Base-by-base conservation (phyloP, 2,329 filamentous ascomycete species). In the Metarhizium guizhouense region DNA sequence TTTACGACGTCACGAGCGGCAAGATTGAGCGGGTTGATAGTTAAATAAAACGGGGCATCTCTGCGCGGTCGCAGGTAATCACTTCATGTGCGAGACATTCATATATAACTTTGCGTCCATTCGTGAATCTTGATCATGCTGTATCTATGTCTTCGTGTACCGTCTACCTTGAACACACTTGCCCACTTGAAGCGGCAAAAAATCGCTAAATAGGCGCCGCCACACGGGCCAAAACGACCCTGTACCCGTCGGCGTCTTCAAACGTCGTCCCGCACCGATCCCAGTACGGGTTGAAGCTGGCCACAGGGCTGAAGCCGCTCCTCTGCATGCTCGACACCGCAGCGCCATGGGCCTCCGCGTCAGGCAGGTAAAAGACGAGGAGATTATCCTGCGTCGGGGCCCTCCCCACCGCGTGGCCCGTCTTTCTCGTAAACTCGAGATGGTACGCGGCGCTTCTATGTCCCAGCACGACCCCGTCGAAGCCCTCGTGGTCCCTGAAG, bases 1-100 rank as follows among this genome's bases (percentile, higher is more conserved):
- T 92, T 2, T 92, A 91, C 71, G 84, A 91, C 63, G 86, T 92
- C 47, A 83, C 88, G 74, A 90, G 81, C 1, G 88, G 88, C 0
- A 84, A 76, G 68, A 67, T 72, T 54, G 63, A 68, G 55, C 59
- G 63, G 0, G 65, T 32, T 0, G 42, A 13, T 25, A 30, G n/a
- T 32, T 16, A 5, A 30, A 2, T 45, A 0, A 2, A 18, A 16
- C 40, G 16, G 3, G 20, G n/a, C 25, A 30, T 6, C 2, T 30
- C 25, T 30, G 13, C 14, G 45, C 25, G 6, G 10, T 3, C 43
- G 45, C 45, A 13, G 45, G 16, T 6, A 16, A 6, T 11, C 7
- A 34, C 32, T 11, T 34, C 32, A 25, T 34, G 32, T 34, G 32
- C 32, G 10, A 11, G 32, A 7, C 7, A 11, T 2, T 34, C 32